A percentile compares a stretch with the other conserved stretches of the same genome.
These are phyloP conservation scores for Penicillium sp. DNA, from an alignment of 2,329 filamentous ascomycete species.

Conservation along the genomic window DNA sequence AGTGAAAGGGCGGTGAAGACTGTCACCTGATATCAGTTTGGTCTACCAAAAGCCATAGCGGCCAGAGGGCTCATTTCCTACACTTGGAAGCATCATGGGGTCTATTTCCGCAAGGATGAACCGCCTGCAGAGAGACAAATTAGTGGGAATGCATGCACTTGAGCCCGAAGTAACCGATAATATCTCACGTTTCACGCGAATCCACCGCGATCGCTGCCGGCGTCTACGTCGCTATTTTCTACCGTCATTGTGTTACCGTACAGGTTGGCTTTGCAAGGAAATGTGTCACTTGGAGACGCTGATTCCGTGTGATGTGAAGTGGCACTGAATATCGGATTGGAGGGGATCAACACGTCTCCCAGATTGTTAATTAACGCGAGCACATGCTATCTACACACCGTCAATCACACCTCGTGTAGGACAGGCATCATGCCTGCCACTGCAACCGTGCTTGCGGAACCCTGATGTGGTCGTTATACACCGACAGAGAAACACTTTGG, in stretches of 20 bases:
- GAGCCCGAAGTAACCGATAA: not conserved
- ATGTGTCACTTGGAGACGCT: slow-evolving; percentile 2
- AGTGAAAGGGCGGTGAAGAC: slow-evolving; percentile 31
- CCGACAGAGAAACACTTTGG: not conserved
- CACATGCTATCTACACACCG: slow-evolving; percentile 7
- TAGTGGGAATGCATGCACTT: not conserved
- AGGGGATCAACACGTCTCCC: not conserved
- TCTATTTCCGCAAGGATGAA: not conserved
- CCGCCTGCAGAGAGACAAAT: not conserved
- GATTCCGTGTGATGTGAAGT: slow-evolving; percentile 1
- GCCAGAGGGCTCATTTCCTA: not conserved
- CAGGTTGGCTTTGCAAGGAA: slow-evolving; percentile 10
- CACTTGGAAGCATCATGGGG: not conserved
- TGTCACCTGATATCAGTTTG: slow-evolving; percentile 31
- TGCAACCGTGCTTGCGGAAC: not conserved
- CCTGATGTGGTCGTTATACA: not conserved
- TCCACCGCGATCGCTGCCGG: not conserved
- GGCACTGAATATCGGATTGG: slow-evolving; percentile 2
- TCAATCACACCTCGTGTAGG: slow-evolving; percentile 9
- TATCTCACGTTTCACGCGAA: not conserved
- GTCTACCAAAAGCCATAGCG: not conserved
- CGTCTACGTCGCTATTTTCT: not conserved
- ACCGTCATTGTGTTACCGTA: slow-evolving; percentile 9
- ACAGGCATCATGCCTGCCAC: slow-evolving; percentile 20
- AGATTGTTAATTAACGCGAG: not conserved